Conservation (phyloP, 192 early-diverging fungal species). For the Backusella tuberculispora region DNA sequence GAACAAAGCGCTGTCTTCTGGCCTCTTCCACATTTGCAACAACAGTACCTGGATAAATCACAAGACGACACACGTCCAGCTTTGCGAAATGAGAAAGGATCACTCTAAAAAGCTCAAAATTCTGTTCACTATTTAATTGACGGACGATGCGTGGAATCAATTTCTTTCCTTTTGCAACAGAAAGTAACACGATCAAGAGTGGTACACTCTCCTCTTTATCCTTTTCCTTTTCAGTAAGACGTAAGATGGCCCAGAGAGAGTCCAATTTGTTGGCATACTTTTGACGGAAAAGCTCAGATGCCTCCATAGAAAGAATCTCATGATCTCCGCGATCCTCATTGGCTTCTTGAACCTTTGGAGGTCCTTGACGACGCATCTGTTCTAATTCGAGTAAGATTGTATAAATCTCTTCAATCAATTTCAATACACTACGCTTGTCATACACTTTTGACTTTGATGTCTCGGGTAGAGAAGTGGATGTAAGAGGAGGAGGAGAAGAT, state of each 20-base stretch:
- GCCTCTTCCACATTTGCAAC: conserved; percentile 30
- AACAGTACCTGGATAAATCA: conserved; percentile 47
- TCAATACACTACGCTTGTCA: conserved; percentile 59
- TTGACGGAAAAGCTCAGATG: conserved; percentile 48
- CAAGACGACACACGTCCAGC: conserved; percentile 66
- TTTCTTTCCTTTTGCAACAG: conserved; percentile 87
- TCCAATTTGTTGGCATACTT: conserved; percentile 51
- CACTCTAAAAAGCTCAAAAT: conserved; percentile 73
- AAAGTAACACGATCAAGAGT: conserved; percentile 73
- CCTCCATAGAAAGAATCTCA: background rate
- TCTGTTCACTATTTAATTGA: conserved; percentile 78
- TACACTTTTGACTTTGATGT: conserved; percentile 13
- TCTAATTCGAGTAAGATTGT: conserved; percentile 79
- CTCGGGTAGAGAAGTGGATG: conserved; percentile 20
- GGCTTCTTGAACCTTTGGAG: conserved; percentile 37
- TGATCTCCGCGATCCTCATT: conserved; percentile 9
- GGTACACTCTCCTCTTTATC: conserved; percentile 32
- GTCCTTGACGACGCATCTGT: conserved; percentile 76
- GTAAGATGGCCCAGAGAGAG: conserved; percentile 65
- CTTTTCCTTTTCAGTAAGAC: conserved; percentile 35
- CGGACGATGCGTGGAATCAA: conserved; percentile 82
- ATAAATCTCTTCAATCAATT: conserved; percentile 81
- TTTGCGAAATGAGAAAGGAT: conserved; percentile 74
- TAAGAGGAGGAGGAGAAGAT: background rate
- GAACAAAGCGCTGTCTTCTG: conserved; percentile 31